Evolutionary conservation across 331 rosid genomes (phyloP), one percentile per base, ranked within the genome.

Genomic region (Stylosanthes scabra): DNA sequence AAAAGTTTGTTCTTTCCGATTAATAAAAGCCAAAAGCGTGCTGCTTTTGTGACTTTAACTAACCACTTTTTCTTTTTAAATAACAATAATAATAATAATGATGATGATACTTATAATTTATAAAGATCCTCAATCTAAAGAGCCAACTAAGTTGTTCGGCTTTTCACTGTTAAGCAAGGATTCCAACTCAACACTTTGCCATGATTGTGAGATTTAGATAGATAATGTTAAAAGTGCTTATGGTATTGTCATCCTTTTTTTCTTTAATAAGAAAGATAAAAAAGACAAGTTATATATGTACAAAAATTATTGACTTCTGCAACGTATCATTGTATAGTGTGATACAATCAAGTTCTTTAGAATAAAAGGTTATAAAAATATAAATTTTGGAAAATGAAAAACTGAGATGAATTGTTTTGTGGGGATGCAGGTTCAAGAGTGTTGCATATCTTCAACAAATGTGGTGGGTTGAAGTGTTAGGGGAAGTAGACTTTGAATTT

Each of bases 401-500:
- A 31, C 4, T 31, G 4, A n/a, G 11, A 13, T 7, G 7, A 34
- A 41, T 46, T 44, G 2, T 27, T 29, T 45, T 37, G 31, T 7
- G 44, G 28, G n/a, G 0, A 9, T 72, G 61, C 80, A 93, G 98
- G 80, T 93, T 87, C 63, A 72, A 81, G 16, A 79, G 82, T 39
- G 86, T 93, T 67, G 94, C 97, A 14, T 93, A 91, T 60, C 92
- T 93, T 37, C 88, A 85, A 55, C 96, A 89, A 67, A 87, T 93
- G 55, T 93, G 98, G 97, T 93, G 97, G 98, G 87, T 93, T 45
- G 97, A 93, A 81, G 86, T 86, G 12, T 2, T 62, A 6, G 98
- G 98, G 41, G 97, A 91, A 29, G 2, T 93, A 46, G 90, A 89
- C 11, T 89, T 93, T 15, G 98, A 89, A 68, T 85, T 93, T 40